A percentile compares a stretch with the other conserved stretches of the same genome.
Conservation (phyloP, 495 filamentous ascomycete genomes). For the Aspergillus kassunensis region DNA sequence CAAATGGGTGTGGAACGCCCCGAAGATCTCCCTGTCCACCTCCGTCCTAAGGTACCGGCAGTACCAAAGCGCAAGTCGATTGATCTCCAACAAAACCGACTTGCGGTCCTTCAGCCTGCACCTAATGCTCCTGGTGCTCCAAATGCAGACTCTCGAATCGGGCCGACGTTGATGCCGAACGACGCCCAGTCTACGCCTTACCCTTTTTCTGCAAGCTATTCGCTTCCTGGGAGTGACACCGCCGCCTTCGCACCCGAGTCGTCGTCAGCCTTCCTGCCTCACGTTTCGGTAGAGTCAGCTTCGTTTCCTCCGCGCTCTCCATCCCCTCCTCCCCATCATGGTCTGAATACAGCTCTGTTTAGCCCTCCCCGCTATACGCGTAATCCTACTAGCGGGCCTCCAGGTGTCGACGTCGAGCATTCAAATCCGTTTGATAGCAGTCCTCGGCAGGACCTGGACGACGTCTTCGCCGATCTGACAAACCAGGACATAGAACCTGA, state of each 20-base stretch:
- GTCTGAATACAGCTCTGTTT: conserved; percentile 39
- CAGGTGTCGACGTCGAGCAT: conserved; percentile 24
- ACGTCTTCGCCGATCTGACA: conserved; percentile 46
- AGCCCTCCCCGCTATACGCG: conserved; percentile 37
- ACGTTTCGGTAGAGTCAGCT: conserved; percentile 34
- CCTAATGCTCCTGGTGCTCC: conserved; percentile 23
- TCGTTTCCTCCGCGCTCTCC: conserved; percentile 42
- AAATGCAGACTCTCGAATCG: conserved; percentile 23
- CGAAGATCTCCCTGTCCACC: conserved; percentile 78
- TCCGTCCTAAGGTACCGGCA: conserved; percentile 69
- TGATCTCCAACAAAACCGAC: conserved; percentile 25
- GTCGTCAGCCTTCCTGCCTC: conserved; percentile 41
- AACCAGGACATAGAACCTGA: conserved; percentile 40
- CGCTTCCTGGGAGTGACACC: conserved; percentile 34
- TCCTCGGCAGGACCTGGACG: conserved; percentile 41
- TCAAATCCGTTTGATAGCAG: conserved; percentile 36
- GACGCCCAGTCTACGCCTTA: conserved; percentile 32
- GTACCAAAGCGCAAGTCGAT: conserved; percentile 47
- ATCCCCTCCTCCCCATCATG: conserved; percentile 26
- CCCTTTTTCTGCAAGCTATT: conserved; percentile 41
- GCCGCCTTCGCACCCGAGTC: conserved; percentile 39
- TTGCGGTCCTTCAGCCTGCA: conserved; percentile 27
- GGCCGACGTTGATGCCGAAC: conserved; percentile 33
- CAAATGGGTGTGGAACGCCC: conserved; percentile 81
- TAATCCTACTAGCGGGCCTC: conserved; percentile 20